Conservation (phyloP, 2,329 filamentous ascomycete species). For the Amylocarpus encephaloides region DNA sequence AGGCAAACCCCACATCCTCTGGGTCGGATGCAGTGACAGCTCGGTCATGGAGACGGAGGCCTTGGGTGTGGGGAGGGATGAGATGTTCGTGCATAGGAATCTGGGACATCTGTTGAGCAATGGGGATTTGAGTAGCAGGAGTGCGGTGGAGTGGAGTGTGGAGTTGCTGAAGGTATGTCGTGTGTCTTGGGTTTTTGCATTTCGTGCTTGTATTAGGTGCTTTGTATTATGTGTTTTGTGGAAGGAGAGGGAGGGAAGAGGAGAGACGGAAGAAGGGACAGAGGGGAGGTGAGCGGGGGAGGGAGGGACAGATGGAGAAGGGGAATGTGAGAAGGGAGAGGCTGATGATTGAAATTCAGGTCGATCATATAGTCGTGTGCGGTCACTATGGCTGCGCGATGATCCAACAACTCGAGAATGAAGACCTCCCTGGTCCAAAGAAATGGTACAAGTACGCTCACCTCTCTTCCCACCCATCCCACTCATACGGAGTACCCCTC, state of each 20-base stretch:
- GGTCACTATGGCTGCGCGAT: slow-evolving; percentile 49
- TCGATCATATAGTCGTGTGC: slow-evolving; percentile 50
- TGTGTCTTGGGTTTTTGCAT: neutral
- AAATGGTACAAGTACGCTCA: slow-evolving; percentile 41
- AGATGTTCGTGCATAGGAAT: slow-evolving; percentile 66
- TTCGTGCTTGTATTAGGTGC: too few species aligned
- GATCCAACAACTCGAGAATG: slow-evolving; percentile 30
- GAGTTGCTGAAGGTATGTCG: slow-evolving; percentile 48
- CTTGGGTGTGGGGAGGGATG: slow-evolving; percentile 54
- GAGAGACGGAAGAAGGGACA: too few species aligned
- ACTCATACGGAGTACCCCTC: too few species aligned
- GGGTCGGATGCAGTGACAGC: slow-evolving; percentile 64
- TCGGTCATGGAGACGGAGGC: slow-evolving; percentile 60
- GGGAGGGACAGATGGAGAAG: too few species aligned
- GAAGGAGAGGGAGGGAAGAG: too few species aligned
- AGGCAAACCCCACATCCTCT: slow-evolving; percentile 46
- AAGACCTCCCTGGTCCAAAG: slow-evolving; percentile 32
- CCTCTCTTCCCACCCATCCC: too few species aligned
- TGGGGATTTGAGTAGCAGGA: slow-evolving; percentile 52
- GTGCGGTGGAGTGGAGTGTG: slow-evolving; percentile 60
- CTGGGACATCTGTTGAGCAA: slow-evolving; percentile 60
- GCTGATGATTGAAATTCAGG: slow-evolving; percentile 26
- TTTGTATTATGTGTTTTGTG: too few species aligned
- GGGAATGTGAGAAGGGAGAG: neutral
- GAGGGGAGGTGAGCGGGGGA: neutral